Percentiles rank a stretch among this genome's conserved stretches.
Evolutionary conservation across 2,329 filamentous ascomycete genomes (phyloP).

Genomic region (Diaporthe citri): DNA sequence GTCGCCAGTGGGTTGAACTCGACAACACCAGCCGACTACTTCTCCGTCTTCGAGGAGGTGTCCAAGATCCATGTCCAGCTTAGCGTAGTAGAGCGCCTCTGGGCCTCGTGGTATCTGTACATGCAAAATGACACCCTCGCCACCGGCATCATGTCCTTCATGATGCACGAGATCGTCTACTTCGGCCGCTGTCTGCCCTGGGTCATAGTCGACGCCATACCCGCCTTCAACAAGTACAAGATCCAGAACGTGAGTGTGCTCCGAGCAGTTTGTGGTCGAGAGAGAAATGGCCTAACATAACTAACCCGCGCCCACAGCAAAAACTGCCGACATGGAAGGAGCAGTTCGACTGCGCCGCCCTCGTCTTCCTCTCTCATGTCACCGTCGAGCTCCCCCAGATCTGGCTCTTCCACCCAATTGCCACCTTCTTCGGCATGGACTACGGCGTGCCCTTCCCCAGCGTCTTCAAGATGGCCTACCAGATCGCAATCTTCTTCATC

Average conservation of each 20-base stretch:
- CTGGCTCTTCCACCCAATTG: conserved; percentile 98
- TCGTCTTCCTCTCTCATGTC: conserved; percentile 95
- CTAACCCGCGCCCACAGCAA: conserved; percentile 54
- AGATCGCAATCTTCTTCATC: conserved; percentile 94
- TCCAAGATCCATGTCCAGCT: conserved; percentile 85
- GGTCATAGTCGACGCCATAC: conserved; percentile 90
- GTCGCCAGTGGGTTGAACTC: conserved; percentile 58
- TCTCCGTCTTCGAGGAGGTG: conserved; percentile 72
- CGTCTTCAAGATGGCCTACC: conserved; percentile 86
- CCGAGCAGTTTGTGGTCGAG: not conserved
- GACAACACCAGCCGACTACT: conserved; percentile 61
- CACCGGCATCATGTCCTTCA: conserved; percentile 97
- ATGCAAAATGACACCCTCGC: conserved; percentile 98
- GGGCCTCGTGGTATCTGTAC: conserved; percentile 96
- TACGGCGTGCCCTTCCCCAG: conserved; percentile 92
- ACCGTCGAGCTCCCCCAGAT: conserved; percentile 98
- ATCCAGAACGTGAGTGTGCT: conserved; percentile 79
- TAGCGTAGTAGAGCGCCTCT: conserved; percentile 87
- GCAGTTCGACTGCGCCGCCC: conserved; percentile 92
- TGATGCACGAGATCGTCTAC: conserved; percentile 94
- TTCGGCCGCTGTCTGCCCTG: conserved; percentile 92
- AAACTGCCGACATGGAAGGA: conserved; percentile 95
- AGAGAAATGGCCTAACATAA: conserved; percentile 20
- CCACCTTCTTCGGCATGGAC: conserved; percentile 89
- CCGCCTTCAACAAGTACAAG: conserved; percentile 93